Base-by-base conservation (phyloP, 495 filamentous ascomycete genomes). In the Filosporella fistucella region DNA sequence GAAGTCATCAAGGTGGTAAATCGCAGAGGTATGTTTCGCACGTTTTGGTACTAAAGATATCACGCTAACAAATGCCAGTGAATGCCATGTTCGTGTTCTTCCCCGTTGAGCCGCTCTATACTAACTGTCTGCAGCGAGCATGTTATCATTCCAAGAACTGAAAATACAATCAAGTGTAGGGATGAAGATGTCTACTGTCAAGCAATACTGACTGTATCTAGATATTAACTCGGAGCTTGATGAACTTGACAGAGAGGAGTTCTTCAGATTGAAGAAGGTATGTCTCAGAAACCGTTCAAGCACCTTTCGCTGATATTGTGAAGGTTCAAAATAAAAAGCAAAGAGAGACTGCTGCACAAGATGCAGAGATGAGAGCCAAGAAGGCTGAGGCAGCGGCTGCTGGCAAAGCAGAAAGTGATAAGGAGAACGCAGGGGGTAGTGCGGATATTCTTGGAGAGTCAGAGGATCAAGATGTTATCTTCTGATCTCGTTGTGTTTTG, bases 1-100 rank as follows among this genome's bases (percentile, higher is more conserved):
- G 94, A 97, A 61, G 94, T 99, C 45, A 99, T 99, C 68, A 99
- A 99, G 74, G 88, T 96, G 21, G 93, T 99, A 25, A 99, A 97
- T 65, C 82, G 93, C 52, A 85, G 93, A 88, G 85, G 82, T 84
- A 69, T 65, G 76, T 20, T 14, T 13, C 16, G 20, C 21, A n/a
- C n/a, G n/a, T 16, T n/a, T 24, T 40, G 7, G 25, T 28, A 25
- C 41, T 42, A 25, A 4, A 32, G 37, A 56, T 66, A 52, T 24
- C 28, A 46, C 43, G 58, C 66, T 68, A 62, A 80, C 56, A 16
- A 28, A 38, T 28, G 48, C 18, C 43, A 87, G 91, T 97, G 14
- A 97, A 96, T 68, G 91, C 91, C 29, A 97, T 97, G 84, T 93
- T 71, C 75, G 81, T 71, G 36, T 44, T 13, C n/a, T n/a, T n/a